A percentile compares a stretch with the other conserved stretches of the same genome.
These are phyloP conservation scores for Populus hybrid DNA, from an alignment of 441 rosid species.

Conservation along the genomic window DNA sequence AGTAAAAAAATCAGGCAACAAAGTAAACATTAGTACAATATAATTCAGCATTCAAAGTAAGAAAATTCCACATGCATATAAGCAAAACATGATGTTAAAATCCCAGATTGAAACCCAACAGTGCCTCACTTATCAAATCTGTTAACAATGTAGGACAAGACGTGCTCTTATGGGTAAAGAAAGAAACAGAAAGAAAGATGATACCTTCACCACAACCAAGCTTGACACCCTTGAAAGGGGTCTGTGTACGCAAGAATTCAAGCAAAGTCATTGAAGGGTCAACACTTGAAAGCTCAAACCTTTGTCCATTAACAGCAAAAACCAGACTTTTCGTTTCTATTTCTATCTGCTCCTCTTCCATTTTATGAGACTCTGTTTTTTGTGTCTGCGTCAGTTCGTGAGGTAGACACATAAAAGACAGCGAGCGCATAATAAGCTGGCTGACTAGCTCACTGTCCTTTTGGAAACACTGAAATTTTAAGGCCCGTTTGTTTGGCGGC, in stretches of 20 bases:
- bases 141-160: not conserved
- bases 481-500: too few relatives aligned
- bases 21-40: not conserved
- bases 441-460: not conserved
- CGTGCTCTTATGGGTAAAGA: not conserved
- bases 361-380: not conserved
- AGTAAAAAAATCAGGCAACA: not conserved
- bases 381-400: not conserved
- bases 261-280: slow-evolving; percentile 79
- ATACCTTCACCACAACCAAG: slow-evolving; percentile 91
- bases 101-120: not conserved
- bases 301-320: slow-evolving; percentile 74
- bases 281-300: slow-evolving; percentile 54
- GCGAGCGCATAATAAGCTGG: too few relatives aligned
- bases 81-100: not conserved
- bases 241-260: slow-evolving; percentile 61
- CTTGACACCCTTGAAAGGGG: slow-evolving; percentile 77
- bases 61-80: not conserved
- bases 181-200: not conserved
- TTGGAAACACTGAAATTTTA: too few relatives aligned
- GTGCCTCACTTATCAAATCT: not conserved
- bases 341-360: not conserved
- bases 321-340: slow-evolving; percentile 33
- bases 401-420: too few relatives aligned
- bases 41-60: not conserved